Conservation (phyloP, 1,284 basidiomycete species). For the Hypsizygus ulmarius region DNA sequence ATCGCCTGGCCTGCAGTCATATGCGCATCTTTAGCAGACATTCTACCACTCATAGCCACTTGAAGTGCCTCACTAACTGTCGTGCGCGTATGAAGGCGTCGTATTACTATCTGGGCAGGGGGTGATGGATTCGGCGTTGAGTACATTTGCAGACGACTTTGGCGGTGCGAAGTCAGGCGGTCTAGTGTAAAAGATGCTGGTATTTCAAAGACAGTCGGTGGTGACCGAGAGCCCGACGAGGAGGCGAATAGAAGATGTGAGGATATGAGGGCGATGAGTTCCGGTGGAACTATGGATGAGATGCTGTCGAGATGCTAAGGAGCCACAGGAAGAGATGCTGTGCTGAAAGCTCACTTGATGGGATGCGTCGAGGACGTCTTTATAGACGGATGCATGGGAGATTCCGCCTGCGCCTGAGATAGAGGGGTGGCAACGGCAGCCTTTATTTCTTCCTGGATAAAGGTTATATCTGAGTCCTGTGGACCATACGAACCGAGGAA, state of each 20-base stretch:
- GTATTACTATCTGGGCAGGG: conserved; percentile 19
- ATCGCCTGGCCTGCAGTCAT: background rate
- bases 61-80: conserved; percentile 42
- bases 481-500: conserved; percentile 30
- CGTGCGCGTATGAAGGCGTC: conserved; percentile 29
- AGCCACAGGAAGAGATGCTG: conserved; percentile 8
- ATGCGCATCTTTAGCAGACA: conserved; percentile 18
- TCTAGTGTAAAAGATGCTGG: conserved; percentile 42
- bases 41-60: conserved; percentile 41
- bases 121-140: conserved; percentile 17
- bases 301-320: conserved; percentile 41
- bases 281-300: conserved; percentile 63
- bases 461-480: conserved; percentile 19
- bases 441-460: conserved; percentile 47
- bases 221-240: conserved; percentile 24
- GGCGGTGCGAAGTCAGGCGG: conserved; percentile 29
- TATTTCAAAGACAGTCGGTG: conserved; percentile 46
- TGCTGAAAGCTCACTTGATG: conserved; percentile 59
- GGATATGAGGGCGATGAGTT: conserved; percentile 54
- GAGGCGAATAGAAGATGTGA: conserved; percentile 43
- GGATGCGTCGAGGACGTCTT: conserved; percentile 85
- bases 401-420: conserved; percentile 10
- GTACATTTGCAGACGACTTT: conserved; percentile 15
- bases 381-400: conserved; percentile 25
- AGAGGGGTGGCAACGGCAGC: conserved; percentile 49